phyloP scores from a whole-genome alignment of 805 yeast genomes.

The Starmerella bacillaris region DNA sequence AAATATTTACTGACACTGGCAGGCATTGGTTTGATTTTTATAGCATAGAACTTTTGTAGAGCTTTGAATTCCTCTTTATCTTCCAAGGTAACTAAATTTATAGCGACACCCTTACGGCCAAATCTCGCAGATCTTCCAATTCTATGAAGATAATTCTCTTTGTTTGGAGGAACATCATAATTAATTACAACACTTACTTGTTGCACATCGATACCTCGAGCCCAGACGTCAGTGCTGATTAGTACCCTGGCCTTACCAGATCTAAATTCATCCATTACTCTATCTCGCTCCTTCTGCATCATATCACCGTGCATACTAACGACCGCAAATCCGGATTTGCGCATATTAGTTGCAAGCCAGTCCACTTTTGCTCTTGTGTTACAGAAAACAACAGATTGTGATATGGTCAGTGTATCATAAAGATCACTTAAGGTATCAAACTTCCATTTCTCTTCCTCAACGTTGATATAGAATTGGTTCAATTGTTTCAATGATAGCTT shows the following conservation, averaged over 20 bases:
- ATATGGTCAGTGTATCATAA: constrained; percentile 84
- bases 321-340: constrained; percentile 70
- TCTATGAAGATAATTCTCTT: constrained; percentile 91
- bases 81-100: constrained; percentile 71
- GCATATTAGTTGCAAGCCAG: constrained; percentile 66
- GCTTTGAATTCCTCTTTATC: constrained; percentile 63
- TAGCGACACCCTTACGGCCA: constrained; percentile 93
- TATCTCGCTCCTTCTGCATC: constrained; percentile 87
- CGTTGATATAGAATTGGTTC: constrained; percentile 76
- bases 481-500: constrained; percentile 89
- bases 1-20: constrained; percentile 32
- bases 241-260: constrained; percentile 81
- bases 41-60: constrained; percentile 72
- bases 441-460: constrained; percentile 85
- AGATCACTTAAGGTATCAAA: constrained; percentile 86
- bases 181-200: constrained; percentile 91
- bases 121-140: constrained; percentile 97
- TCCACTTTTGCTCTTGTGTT: constrained; percentile 92
- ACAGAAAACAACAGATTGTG: constrained; percentile 96
- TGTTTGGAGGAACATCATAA: constrained; percentile 82
- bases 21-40: constrained; percentile 87
- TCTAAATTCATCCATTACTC: constrained; percentile 90
- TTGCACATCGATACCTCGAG: constrained; percentile 97
- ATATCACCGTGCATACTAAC: constrained; percentile 94
- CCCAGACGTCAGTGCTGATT: constrained; percentile 93